phyloP scores from a whole-genome alignment of 2,329 filamentous ascomycete genomes.

The Macrophomina phaseolina region DNA sequence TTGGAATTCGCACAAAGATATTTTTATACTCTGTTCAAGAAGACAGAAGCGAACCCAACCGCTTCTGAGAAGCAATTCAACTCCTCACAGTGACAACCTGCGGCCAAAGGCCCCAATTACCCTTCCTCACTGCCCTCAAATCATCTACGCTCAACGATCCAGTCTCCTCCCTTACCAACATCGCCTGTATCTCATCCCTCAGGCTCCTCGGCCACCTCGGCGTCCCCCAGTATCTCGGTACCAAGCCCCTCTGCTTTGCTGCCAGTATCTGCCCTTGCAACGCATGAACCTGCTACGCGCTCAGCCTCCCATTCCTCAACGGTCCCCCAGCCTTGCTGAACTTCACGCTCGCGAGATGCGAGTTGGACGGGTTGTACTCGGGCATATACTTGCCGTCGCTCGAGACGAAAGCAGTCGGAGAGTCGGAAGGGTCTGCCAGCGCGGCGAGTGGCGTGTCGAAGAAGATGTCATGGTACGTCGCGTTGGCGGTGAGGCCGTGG shows the following conservation, averaged over 20 bases:
- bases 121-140: constrained; percentile 37
- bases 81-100: not conserved
- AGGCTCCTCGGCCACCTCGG: constrained; percentile 61
- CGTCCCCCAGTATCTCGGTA: constrained; percentile 63
- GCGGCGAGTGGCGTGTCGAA: constrained; percentile 57
- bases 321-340: constrained; percentile 56
- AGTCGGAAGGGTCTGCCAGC: constrained; percentile 36
- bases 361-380: constrained; percentile 67
- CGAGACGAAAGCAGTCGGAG: not conserved
- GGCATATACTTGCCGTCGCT: constrained; percentile 54
- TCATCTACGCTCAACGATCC: constrained; percentile 66
- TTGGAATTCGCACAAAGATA: too few relatives aligned
- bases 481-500: constrained; percentile 37
- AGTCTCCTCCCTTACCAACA: constrained; percentile 58
- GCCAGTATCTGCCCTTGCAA: constrained; percentile 59
- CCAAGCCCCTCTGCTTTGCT: constrained; percentile 59
- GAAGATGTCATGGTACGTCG: constrained; percentile 58
- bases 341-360: constrained; percentile 69
- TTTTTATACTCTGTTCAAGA: too few relatives aligned
- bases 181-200: constrained; percentile 61
- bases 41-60: not conserved
- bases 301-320: constrained; percentile 54
- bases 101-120: not conserved
- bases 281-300: constrained; percentile 49
- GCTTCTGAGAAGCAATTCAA: not conserved